Conservation (phyloP, 352 stramenopile genomes). For the Phytophthora quininea region DNA sequence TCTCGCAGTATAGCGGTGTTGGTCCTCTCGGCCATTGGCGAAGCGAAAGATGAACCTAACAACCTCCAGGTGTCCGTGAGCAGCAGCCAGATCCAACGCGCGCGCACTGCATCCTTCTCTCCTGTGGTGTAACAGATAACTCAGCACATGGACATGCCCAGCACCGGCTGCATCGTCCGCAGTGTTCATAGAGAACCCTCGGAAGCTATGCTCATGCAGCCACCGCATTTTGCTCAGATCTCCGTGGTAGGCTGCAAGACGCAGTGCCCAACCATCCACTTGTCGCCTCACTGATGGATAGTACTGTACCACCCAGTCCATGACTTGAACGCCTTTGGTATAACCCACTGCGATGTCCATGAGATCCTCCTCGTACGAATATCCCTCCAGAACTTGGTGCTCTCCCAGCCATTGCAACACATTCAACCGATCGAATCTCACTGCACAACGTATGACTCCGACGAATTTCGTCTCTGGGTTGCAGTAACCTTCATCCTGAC, state of each 20-base stretch:
- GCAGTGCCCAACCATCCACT: constrained; percentile 21
- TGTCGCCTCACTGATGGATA: constrained; percentile 22
- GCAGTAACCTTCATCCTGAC: constrained; percentile 13
- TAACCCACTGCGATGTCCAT: constrained; percentile 39
- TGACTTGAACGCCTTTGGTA: constrained; percentile 21
- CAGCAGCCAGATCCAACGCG: constrained; percentile 55
- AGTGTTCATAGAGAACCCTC: constrained; percentile 29
- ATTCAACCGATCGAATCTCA: constrained; percentile 32
- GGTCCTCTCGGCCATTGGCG: constrained; percentile 16
- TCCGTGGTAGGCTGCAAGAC: constrained; percentile 31
- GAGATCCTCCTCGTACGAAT: constrained; percentile 33
- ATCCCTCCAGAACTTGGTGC: constrained; percentile 19
- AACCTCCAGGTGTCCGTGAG: constrained; percentile 57
- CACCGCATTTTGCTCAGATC: constrained; percentile 36
- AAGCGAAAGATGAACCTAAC: constrained; percentile 50
- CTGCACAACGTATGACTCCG: constrained; percentile 31
- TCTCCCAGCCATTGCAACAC: constrained; percentile 32
- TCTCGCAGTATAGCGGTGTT: constrained; percentile 21
- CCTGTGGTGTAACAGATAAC: constrained; percentile 48
- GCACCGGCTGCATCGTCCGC: constrained; percentile 32
- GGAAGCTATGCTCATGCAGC: constrained; percentile 33
- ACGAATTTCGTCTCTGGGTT: constrained; percentile 32
- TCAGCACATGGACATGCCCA: constrained; percentile 47
- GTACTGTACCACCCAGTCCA: constrained; percentile 35
- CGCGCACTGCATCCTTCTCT: constrained; percentile 41